These are phyloP conservation scores for Schizonepeta tenuifolia DNA, from an alignment of 257 asterid species.

Conservation along the genomic window DNA sequence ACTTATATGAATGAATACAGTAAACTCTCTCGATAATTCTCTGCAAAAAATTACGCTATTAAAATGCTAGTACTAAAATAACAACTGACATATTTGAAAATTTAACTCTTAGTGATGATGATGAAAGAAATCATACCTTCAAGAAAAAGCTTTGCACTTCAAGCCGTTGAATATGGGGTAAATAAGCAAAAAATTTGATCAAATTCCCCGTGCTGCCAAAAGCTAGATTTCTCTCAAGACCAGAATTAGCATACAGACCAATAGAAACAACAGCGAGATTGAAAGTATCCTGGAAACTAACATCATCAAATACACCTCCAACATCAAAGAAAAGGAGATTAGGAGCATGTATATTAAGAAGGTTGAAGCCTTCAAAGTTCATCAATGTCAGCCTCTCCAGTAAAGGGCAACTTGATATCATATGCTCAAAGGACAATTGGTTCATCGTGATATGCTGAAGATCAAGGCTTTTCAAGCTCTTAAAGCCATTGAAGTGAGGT, in stretches of 20 bases:
- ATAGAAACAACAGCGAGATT: constrained; percentile 82
- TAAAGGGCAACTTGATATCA: constrained; percentile 73
- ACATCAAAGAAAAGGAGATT: constrained; percentile 92
- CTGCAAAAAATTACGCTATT: background rate
- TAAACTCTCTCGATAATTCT: background rate
- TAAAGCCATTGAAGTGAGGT: constrained; percentile 66
- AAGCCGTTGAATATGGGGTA: constrained; percentile 90
- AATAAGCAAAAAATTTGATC: constrained; percentile 73
- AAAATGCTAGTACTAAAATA: background rate
- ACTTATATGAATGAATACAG: background rate
- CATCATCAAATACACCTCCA: constrained; percentile 87
- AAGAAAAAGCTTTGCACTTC: constrained; percentile 93
- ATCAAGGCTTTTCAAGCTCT: constrained; percentile 83
- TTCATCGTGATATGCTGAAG: constrained; percentile 98
- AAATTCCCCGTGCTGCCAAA: constrained; percentile 76
- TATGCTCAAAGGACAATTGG: constrained; percentile 75
- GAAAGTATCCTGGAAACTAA: constrained; percentile 64
- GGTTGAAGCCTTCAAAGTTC: constrained; percentile 90
- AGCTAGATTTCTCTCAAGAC: constrained; percentile 49
- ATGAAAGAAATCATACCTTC: constrained; percentile 58
- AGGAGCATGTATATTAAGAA: constrained; percentile 76
- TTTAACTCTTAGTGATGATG: constrained; percentile 16
- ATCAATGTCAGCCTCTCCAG: constrained; percentile 89
- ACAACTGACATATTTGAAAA: background rate
- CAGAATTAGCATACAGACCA: constrained; percentile 69